A percentile compares a stretch with the other conserved stretches of the same genome.
These are phyloP conservation scores for Metarhizium sp. DNA, from an alignment of 2,329 filamentous ascomycete genomes.

Conservation along the genomic window DNA sequence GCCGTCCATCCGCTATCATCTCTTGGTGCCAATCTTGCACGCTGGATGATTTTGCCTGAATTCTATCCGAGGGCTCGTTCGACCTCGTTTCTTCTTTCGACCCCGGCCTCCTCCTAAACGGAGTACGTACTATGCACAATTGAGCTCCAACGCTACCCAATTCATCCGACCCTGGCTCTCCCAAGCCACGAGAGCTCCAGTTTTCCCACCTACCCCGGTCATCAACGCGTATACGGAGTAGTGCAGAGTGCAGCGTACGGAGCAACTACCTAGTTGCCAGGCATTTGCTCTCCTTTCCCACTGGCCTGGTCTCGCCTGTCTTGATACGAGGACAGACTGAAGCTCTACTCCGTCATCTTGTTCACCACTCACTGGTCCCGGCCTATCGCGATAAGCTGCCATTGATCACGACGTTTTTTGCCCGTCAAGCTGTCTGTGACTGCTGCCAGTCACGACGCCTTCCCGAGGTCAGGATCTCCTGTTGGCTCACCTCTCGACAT, in stretches of 20 bases:
- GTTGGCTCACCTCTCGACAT: background rate
- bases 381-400: background rate
- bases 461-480: background rate
- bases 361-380: background rate
- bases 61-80: background rate
- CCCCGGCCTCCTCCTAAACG: background rate
- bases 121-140: background rate
- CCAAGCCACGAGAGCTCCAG: constrained; percentile 6
- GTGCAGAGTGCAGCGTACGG: background rate
- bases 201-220: constrained; percentile 5
- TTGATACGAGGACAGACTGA: background rate
- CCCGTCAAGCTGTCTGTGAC: background rate
- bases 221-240: background rate
- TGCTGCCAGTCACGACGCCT: background rate
- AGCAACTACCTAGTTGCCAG: background rate
- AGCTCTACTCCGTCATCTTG: background rate
- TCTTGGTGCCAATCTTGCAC: background rate
- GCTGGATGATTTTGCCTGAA: background rate
- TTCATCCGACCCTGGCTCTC: constrained; percentile 4
- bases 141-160: constrained; percentile 1
- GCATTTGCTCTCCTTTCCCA: constrained; percentile 5
- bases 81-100: background rate
- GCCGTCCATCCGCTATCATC: background rate
- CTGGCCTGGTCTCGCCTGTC: background rate
- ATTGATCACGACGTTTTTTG: background rate